Base-by-base conservation (phyloP, 495 filamentous ascomycete species). In the Extremus antarcticus region DNA sequence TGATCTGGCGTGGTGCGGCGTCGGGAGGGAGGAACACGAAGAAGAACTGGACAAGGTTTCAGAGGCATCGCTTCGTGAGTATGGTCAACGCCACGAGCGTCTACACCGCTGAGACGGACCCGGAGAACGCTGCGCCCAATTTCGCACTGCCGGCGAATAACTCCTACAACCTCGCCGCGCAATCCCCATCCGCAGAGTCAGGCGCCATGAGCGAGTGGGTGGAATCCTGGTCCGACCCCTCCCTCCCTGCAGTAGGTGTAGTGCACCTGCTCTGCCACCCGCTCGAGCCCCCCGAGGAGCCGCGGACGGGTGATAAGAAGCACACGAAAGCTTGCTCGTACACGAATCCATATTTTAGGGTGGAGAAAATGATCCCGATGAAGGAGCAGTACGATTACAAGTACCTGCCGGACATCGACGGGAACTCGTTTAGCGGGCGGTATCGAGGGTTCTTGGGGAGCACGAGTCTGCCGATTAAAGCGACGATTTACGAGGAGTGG, bases 1-100 rank as follows among this genome's bases (percentile, higher is more conserved):
- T 81, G 47, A 74, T 86, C 47, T 89, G 86, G 86, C 78, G 86
- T 24, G 85, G 85, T 50, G 77, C 80, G 11, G 84, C 83, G 1
- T 80, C 80, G 17, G 85, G 85, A 10, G 85, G 86, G 2, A 68
- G 69, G n/a, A 85, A 86, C 57, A 74, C 65, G 25, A 66, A 66
- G 24, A 66, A 74, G n/a, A 86, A 83, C 60, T 89, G 86, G 85
- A 69, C 65, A 40, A 70, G 75, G 20, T 85, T 87, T 65, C 86
- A 88, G 55, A 79, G 85, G 16, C 84, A 88, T 63, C 77, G 85
- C n/a, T 78, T 88, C 56, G 76, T 87, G 13, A 70, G 75, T 57
- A 82, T 87, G 75, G 71, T 79, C 47, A 91, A 91, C 63, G 74
- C 71, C 16, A 84, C 82, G 0, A 67, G 74, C 21, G 74, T 88